Evolutionary conservation across 495 filamentous ascomycete genomes (phyloP), one percentile per base, ranked within the genome.

Genomic region (Aspergillus heteromorphus): DNA sequence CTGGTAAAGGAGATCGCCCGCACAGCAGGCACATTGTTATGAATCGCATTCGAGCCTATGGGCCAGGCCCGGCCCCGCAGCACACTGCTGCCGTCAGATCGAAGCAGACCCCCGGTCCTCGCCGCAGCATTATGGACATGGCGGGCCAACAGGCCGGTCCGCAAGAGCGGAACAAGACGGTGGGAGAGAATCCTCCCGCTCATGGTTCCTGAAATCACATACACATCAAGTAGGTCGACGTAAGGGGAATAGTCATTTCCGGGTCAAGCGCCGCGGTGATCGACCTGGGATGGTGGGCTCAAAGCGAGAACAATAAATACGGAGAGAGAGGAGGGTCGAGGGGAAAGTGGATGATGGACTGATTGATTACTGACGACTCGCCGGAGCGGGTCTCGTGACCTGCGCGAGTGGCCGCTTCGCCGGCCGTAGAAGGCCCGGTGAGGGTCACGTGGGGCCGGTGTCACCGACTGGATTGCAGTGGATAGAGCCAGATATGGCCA

Each of bases 1-100:
- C 93, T 81, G 6, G 78, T 80, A 65, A 97, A 97, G 6, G 92
- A 97, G 40, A 89, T 87, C 54, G 86, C 87, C 49, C 93, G 85
- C 11, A 92, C 87, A 20, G 86, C 83, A 53, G 91, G 87, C 16
- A 91, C 83, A 66, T 77, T 76, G 76, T 95, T 89, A 68, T 96
- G 91, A 54, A 95, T 84, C 11, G 81, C 77, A 64, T 86, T 91
- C 43, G 82, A 70, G 7, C 88, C 87, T 23, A 85, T 73, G 11
- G 89, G 88, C 85, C 89, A 91, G 65, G 81, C 77, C 57, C 84
- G 80, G 43, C 83, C 74, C 51, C 83, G 74, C 40, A 82, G 73
- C 40, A 84, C 79, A 27, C 83, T 74, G 54, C 79, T 76, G 40
- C 79, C 73, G 70, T 90, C 80, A 49, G 82, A 75, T 56, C 85